Conservation (phyloP, 345 rosid species). For the Conringia planisiliqua region DNA sequence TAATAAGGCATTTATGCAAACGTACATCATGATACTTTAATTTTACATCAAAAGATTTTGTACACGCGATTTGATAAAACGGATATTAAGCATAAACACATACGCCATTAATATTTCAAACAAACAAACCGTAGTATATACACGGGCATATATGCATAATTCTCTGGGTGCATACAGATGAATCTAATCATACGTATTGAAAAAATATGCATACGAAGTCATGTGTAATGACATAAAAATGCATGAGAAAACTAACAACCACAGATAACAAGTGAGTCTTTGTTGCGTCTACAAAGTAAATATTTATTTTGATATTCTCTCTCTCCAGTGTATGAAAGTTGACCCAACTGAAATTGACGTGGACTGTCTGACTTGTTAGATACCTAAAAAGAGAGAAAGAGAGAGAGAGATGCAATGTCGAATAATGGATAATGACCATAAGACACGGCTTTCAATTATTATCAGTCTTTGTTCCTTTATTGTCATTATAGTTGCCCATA, state of each 20-base stretch:
- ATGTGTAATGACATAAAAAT: neutral
- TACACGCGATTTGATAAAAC: neutral
- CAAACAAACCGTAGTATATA: neutral
- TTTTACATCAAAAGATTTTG: neutral
- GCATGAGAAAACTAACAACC: neutral
- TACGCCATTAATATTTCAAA: neutral
- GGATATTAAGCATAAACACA: neutral
- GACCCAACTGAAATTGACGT: conserved; percentile 14
- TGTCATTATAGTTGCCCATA: conserved; percentile 15
- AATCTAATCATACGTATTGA: neutral
- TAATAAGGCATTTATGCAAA: neutral
- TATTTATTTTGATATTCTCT: neutral
- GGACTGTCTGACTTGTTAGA: conserved; percentile 15
- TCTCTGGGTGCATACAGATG: neutral
- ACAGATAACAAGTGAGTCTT: too few relatives aligned
- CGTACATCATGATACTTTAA: neutral
- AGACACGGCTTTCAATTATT: conserved; percentile 28
- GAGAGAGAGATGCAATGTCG: conserved; percentile 20
- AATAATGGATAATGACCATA: conserved; percentile 29
- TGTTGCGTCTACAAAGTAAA: conserved; percentile 1
- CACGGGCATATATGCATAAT: neutral
- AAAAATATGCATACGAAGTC: neutral
- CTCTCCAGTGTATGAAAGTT: conserved; percentile 8
- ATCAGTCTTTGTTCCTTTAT: conserved; percentile 11
- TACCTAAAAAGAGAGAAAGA: conserved; percentile 16